phyloP scores from a whole-genome alignment of 441 rosid species.

The Gossypium lobatum region DNA sequence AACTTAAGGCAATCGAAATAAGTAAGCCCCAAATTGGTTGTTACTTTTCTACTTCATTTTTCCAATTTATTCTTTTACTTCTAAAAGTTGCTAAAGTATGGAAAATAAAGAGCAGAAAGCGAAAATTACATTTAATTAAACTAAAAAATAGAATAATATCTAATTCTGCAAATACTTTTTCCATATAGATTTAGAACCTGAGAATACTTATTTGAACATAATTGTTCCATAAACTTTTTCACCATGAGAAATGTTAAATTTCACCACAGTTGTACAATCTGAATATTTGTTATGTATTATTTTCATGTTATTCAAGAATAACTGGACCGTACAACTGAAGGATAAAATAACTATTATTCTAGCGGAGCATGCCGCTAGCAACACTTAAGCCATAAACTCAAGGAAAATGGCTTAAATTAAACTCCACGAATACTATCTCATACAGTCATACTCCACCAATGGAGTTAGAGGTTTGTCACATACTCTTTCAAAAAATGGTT shows the following conservation, averaged over 20 bases:
- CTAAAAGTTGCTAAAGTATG: not conserved
- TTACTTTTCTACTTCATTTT: not conserved
- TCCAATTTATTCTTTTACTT: not conserved
- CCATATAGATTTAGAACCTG: not conserved
- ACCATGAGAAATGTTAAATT: not conserved
- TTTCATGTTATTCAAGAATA: not conserved
- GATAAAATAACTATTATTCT: not conserved
- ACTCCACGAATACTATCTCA: not conserved
- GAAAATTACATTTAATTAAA: not conserved
- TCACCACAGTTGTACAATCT: not conserved
- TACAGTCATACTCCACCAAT: not conserved
- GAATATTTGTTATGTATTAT: not conserved
- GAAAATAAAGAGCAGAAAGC: not conserved
- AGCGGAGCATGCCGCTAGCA: not conserved
- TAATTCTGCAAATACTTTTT: not conserved
- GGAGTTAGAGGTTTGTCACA: not conserved
- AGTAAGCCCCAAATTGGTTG: not conserved
- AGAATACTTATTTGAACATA: not conserved
- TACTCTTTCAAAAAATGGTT: not conserved
- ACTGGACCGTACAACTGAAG: not conserved
- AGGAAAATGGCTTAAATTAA: not conserved
- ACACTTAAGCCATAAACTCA: not conserved
- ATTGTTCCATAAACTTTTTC: not conserved
- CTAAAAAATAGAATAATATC: not conserved
- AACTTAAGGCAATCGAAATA: not conserved